Evolutionary conservation across 768 basidiomycete species (phyloP).

Genomic region (Lentinula detonsa): DNA sequence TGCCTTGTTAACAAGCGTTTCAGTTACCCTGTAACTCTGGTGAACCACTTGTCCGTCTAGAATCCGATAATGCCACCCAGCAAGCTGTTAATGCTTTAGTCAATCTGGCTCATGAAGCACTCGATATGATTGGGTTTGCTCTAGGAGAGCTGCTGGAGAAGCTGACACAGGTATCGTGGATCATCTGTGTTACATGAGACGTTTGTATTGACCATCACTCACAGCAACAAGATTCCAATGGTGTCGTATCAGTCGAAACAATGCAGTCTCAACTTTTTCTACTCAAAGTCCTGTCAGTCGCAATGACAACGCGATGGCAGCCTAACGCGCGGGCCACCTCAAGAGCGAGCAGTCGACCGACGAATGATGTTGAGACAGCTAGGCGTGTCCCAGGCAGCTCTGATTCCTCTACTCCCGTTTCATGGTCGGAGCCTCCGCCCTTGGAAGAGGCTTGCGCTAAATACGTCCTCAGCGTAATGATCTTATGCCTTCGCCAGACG

Average conservation of each 20-base stretch:
- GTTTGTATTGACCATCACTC: constrained; percentile 2
- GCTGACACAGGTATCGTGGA: constrained; percentile 56
- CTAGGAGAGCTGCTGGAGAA: constrained; percentile 75
- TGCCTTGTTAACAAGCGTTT: neutral
- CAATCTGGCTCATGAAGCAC: constrained; percentile 69
- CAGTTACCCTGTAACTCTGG: constrained; percentile 89
- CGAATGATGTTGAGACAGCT: constrained; percentile 14
- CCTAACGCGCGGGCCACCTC: constrained; percentile 33
- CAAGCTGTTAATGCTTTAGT: constrained; percentile 75
- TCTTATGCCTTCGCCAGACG: constrained; percentile 74
- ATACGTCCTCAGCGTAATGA: constrained; percentile 78
- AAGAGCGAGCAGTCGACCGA: constrained; percentile 28
- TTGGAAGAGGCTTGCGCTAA: constrained; percentile 79
- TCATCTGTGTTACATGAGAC: constrained; percentile 7
- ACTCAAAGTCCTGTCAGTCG: constrained; percentile 72
- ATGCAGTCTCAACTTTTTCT: constrained; percentile 85
- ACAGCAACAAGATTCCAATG: constrained; percentile 10
- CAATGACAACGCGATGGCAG: constrained; percentile 75
- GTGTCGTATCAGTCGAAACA: constrained; percentile 46
- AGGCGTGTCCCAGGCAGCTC: constrained; percentile 31
- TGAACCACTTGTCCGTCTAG: constrained; percentile 61
- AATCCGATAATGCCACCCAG: constrained; percentile 68
- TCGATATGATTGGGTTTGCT: constrained; percentile 77
- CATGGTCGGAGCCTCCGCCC: constrained; percentile 61
- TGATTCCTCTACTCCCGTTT: constrained; percentile 31